These are phyloP conservation scores for Neonectria sp. DNA, from an alignment of 2,329 filamentous ascomycete species.

Conservation along the genomic window DNA sequence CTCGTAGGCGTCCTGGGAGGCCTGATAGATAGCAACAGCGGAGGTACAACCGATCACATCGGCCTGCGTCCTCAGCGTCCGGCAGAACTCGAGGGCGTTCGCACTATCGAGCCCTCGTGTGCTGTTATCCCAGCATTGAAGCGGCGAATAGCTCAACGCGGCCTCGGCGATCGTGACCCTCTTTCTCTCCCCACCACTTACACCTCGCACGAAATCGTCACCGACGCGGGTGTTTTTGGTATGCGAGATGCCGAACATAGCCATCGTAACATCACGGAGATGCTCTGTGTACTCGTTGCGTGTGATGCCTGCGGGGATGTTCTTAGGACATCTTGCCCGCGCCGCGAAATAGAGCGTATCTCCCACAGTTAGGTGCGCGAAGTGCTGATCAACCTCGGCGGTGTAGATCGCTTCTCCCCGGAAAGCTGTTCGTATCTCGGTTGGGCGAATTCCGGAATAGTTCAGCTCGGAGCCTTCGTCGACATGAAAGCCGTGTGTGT, in stretches of 20 bases:
- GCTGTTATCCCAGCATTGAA: slow-evolving; percentile 80
- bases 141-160: slow-evolving; percentile 54
- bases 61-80: slow-evolving; percentile 70
- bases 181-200: slow-evolving; percentile 66
- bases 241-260: slow-evolving; percentile 77
- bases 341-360: slow-evolving; percentile 83
- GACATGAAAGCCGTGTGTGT: slow-evolving; percentile 57
- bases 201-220: slow-evolving; percentile 74
- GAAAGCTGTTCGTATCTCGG: slow-evolving; percentile 21
- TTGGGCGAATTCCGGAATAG: slow-evolving; percentile 54
- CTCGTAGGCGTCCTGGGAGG: slow-evolving; percentile 55
- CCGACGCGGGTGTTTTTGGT: slow-evolving; percentile 78
- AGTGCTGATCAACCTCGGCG: slow-evolving; percentile 84
- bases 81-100: slow-evolving; percentile 75
- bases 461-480: slow-evolving; percentile 53
- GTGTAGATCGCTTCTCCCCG: slow-evolving; percentile 87
- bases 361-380: slow-evolving; percentile 79
- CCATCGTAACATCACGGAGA: slow-evolving; percentile 78
- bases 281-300: slow-evolving; percentile 68
- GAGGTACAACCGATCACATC: slow-evolving; percentile 71
- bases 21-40: slow-evolving; percentile 75
- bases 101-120: slow-evolving; percentile 74
- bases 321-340: slow-evolving; percentile 72
- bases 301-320: slow-evolving; percentile 69
- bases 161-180: slow-evolving; percentile 54